A percentile compares a stretch with the other conserved stretches of the same genome.
These are phyloP conservation scores for Penicillium coprophilum DNA, from an alignment of 495 filamentous ascomycete genomes.

Conservation along the genomic window DNA sequence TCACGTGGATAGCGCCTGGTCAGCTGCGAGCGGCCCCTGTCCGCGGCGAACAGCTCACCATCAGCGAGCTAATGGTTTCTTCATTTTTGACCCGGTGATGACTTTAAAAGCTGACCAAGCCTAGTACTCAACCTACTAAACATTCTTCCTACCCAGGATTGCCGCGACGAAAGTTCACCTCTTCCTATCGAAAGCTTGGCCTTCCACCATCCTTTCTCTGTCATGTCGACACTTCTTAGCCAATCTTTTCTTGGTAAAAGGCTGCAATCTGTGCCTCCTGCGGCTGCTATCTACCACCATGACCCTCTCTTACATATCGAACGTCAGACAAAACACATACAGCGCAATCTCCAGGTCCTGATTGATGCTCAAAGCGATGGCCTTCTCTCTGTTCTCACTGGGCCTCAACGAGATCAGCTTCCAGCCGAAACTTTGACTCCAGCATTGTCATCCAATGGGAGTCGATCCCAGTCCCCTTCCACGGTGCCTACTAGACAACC, in stretches of 20 bases:
- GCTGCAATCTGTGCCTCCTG: constrained; percentile 29
- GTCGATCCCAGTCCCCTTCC: constrained; percentile 28
- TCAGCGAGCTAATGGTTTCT: constrained; percentile 27
- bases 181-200: neutral
- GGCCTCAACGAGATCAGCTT: constrained; percentile 34
- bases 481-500: constrained; percentile 66
- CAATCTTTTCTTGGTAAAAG: constrained; percentile 26
- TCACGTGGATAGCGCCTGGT: constrained; percentile 27
- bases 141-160: neutral
- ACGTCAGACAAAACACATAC: constrained; percentile 55
- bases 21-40: constrained; percentile 13
- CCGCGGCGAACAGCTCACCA: constrained; percentile 17
- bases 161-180: neutral
- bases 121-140: constrained; percentile 8
- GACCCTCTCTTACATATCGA: constrained; percentile 46
- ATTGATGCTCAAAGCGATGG: constrained; percentile 85
- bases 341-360: constrained; percentile 72
- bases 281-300: constrained; percentile 33
- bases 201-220: constrained; percentile 5
- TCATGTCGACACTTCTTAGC: constrained; percentile 36
- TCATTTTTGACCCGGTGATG: constrained; percentile 21
- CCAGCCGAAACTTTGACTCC: constrained; percentile 54
- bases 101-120: constrained; percentile 18
- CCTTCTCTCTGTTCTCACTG: constrained; percentile 55
- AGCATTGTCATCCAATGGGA: constrained; percentile 19